Base-by-base conservation (phyloP, 2,329 filamentous ascomycete species). In the Apiospora aurea region DNA sequence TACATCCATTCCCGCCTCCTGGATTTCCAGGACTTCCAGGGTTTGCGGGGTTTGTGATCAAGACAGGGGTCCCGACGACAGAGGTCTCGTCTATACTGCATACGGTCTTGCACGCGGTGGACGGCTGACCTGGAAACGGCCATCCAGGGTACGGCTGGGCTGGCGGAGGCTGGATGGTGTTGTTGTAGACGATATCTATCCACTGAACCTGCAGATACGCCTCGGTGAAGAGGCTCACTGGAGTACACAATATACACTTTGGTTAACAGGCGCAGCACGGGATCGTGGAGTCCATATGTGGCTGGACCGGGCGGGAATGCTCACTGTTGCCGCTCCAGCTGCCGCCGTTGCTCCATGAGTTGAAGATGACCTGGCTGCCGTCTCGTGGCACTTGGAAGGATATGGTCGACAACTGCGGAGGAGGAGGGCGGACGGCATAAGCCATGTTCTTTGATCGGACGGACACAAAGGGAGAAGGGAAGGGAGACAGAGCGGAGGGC, bases 281-380 rank as follows among this genome's bases (percentile, higher is more conserved):
- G 11, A 2, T 29, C 3, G 26, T 24, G 14, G 16, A 26, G 14
- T 29, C 14, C 51, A 18, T 18, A 14, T 57, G 13, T 57, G 13
- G 51, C 10, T 64, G 21, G 29, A 8, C 1, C 8, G 34, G 34
- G 14, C 7, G 18, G 34, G 4, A n/a, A 2, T 82, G 75, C 2
- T 78, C 83, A 90, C 92, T 91, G 70, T 87, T 85, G 16, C 89
- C 89, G 72, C 85, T 87, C 89, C 89, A 92, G 70, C 80, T 80
- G 7, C 89, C 88, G 46, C 89, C 89, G 74, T 91, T 86, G 73
- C 87, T 87, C 89, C 90, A 92, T 70, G 87, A 84, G 76, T 91
- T 91, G 77, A 91, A 81, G 67, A 89, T 83, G 57, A 91, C 78
- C 67, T 84, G 83, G 47, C 85, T 85, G 16, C 85, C 81, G 71